Base-by-base conservation (phyloP, 2,329 filamentous ascomycete species). In the Xylariaceae sp. region DNA sequence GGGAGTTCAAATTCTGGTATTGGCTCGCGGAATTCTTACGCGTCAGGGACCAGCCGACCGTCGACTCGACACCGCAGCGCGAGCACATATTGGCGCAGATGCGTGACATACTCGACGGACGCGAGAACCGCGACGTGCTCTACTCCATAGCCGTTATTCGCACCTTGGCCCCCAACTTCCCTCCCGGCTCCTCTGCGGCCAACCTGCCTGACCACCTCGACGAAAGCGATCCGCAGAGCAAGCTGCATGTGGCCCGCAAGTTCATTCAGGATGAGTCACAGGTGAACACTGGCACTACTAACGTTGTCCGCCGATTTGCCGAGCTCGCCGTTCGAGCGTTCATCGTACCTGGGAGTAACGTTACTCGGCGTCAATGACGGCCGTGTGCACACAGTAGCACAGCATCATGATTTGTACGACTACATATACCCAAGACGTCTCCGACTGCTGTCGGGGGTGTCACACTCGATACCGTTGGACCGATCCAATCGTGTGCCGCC, bases 41-140 rank as follows among this genome's bases (percentile, higher is more conserved):
- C 23, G 54, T 61, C 19, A 72, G 78, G 42, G 76, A 83, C 38
- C 70, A 78, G 23, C 64, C 71, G 30, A 62, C 61, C 19, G 63
- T 71, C 5, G 52, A 58, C 38, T 57, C 50, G 37, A 63, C 61
- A 37, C 75, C 70, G 46, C 67, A 72, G 34, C 74, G 86, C 22
- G 80, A 88, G 33, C 71, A 77, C 17, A 72, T 76, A 2, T 64
- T 94, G 19, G 59, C 59, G 4, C 70, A 70, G 32, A 75, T 87
- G 57, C 78, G 86, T 19, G 71, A 71, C 36, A 68, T 90, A 15
- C 69, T 94, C 10, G 83, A 87, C 46, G 82, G 82, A 30, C 75
- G 81, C 16, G 89, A 95, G 61, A 92, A 90, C 50, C 78, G 89
- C 33, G 88, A 95, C 55, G 81, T 94, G 13, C 75, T 95, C 36